These are phyloP conservation scores for Ascocoryne sarcoides DNA, from an alignment of 2,329 filamentous ascomycete genomes.

Conservation along the genomic window DNA sequence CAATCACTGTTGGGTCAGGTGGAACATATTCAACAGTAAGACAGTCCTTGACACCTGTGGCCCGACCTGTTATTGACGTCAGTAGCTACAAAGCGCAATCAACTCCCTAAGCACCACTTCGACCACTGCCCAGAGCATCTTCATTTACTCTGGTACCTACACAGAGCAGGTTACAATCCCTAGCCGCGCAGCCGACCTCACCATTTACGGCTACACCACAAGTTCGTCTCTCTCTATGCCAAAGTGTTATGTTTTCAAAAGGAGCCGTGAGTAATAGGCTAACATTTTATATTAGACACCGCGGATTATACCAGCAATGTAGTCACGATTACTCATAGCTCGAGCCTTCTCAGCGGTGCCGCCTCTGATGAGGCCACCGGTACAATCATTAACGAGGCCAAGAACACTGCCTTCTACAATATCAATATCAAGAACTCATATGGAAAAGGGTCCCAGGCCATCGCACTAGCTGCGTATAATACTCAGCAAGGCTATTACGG, in stretches of 20 bases:
- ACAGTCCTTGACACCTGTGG: too few relatives aligned
- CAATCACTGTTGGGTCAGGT: conserved; percentile 36
- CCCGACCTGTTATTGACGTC: background rate
- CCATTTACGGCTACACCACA: conserved; percentile 43
- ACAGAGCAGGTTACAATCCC: conserved; percentile 47
- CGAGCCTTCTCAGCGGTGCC: conserved; percentile 32
- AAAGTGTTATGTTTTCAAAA: too few relatives aligned
- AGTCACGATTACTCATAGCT: conserved; percentile 36
- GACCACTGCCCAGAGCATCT: conserved; percentile 41
- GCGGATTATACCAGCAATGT: conserved; percentile 40
- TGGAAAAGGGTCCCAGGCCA: conserved; percentile 40
- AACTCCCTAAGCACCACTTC: conserved; percentile 39
- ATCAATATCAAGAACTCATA: conserved; percentile 47
- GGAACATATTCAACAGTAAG: conserved; percentile 36
- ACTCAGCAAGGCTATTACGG: conserved; percentile 48
- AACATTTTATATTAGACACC: too few relatives aligned
- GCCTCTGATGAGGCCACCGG: conserved; percentile 35
- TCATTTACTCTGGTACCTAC: conserved; percentile 48
- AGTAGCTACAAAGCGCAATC: conserved; percentile 39
- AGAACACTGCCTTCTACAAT: conserved; percentile 48
- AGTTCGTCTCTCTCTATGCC: background rate
- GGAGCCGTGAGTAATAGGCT: too few relatives aligned
- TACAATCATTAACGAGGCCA: conserved; percentile 29
- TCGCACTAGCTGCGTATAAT: conserved; percentile 44
- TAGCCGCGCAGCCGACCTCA: conserved; percentile 37